Conservation (phyloP, 2,329 filamentous ascomycete species). For the Pseudogymnoascus sp. region DNA sequence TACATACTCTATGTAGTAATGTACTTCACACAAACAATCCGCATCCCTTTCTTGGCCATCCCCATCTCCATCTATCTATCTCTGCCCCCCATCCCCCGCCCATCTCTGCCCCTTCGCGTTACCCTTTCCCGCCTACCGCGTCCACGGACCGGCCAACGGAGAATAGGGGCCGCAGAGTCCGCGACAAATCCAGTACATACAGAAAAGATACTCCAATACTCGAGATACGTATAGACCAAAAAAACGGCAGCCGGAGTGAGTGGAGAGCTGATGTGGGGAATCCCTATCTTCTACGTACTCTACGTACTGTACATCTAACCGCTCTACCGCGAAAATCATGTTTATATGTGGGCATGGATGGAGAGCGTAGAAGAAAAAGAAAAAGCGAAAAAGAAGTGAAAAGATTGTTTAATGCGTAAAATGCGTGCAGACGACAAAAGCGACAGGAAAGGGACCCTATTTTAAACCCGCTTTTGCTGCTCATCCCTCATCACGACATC, state of each 20-base stretch:
- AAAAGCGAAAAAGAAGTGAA: conserved; percentile 14
- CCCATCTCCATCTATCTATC: no score
- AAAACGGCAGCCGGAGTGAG: not conserved
- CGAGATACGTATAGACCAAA: not conserved
- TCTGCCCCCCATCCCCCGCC: no score
- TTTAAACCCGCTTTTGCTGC: not conserved
- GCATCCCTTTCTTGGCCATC: not conserved
- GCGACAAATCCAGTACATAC: not conserved
- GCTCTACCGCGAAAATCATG: not conserved
- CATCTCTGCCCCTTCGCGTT: not conserved
- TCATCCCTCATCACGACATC: conserved; percentile 51
- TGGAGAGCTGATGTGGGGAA: not conserved
- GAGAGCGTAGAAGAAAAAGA: not conserved
- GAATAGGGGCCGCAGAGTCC: not conserved
- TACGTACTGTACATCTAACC: not conserved
- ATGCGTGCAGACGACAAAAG: not conserved
- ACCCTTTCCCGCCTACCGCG: not conserved
- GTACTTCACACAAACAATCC: not conserved
- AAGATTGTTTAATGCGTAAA: not conserved
- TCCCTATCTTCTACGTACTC: not conserved
- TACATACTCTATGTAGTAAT: not conserved
- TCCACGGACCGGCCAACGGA: not conserved
- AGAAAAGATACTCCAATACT: not conserved
- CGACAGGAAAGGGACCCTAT: not conserved
- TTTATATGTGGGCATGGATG: not conserved